These are phyloP conservation scores for Trametes cubensis DNA, from an alignment of 768 basidiomycete species.

Conservation along the genomic window DNA sequence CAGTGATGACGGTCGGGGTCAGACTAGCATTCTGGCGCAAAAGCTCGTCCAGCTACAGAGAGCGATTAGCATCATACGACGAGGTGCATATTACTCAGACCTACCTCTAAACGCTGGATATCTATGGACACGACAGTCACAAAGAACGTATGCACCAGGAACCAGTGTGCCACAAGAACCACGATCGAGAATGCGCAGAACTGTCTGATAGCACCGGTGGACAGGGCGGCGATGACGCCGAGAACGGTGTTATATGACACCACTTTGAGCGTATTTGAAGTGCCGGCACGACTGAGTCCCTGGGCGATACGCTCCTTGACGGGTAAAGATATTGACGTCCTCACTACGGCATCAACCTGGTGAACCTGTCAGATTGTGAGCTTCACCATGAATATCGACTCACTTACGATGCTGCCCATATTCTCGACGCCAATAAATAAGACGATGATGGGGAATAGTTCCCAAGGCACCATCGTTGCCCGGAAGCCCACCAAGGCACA, in stretches of 20 bases:
- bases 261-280: slow-evolving; percentile 90
- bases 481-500: slow-evolving; percentile 89
- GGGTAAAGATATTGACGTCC: slow-evolving; percentile 81
- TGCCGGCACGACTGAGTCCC: slow-evolving; percentile 87
- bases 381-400: neutral
- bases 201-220: slow-evolving; percentile 82
- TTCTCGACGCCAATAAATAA: slow-evolving; percentile 96
- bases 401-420: slow-evolving; percentile 88
- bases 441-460: slow-evolving; percentile 89
- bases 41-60: slow-evolving; percentile 76
- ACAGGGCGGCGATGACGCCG: slow-evolving; percentile 71
- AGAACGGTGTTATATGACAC: slow-evolving; percentile 83
- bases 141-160: slow-evolving; percentile 95
- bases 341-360: slow-evolving; percentile 82
- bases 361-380: slow-evolving; percentile 32
- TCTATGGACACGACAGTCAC: slow-evolving; percentile 94
- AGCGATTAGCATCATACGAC: slow-evolving; percentile 13
- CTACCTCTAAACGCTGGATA: slow-evolving; percentile 86
- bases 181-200: slow-evolving; percentile 94
- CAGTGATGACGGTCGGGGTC: slow-evolving; percentile 44
- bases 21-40: slow-evolving; percentile 70
- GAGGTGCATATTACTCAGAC: slow-evolving; percentile 26
- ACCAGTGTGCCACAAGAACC: slow-evolving; percentile 96
- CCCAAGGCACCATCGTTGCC: slow-evolving; percentile 90
- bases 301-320: slow-evolving; percentile 92